Percentiles rank a stretch among this genome's conserved stretches.
phyloP scores from a whole-genome alignment of 2,329 filamentous ascomycete species.

The Exutisphaerella laricina region DNA sequence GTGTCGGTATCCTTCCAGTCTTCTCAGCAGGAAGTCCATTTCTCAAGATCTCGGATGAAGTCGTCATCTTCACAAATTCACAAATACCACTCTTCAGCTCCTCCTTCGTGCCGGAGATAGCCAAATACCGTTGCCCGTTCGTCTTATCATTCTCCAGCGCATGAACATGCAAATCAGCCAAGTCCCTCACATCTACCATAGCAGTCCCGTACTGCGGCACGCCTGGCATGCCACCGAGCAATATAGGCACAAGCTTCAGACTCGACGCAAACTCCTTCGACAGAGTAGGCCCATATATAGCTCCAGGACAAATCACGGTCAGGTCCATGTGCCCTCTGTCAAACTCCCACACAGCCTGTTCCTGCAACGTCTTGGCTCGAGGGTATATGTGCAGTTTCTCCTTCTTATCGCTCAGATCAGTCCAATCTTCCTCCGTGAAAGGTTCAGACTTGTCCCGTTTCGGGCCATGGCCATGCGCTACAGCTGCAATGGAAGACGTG shows the following conservation, averaged over 20 bases:
- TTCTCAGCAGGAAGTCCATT: conserved; percentile 13
- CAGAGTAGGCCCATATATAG: conserved; percentile 16
- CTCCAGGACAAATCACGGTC: conserved; percentile 10
- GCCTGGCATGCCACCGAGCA: conserved; percentile 32
- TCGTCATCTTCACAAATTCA: conserved; percentile 16
- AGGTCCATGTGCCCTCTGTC: conserved; percentile 10
- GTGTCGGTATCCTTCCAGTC: conserved; percentile 16
- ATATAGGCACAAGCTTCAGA: conserved; percentile 23
- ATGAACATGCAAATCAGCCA: conserved; percentile 30
- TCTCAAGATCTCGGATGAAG: conserved; percentile 12
- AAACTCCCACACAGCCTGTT: conserved; percentile 16
- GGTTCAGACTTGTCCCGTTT: conserved; percentile 11
- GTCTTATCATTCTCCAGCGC: conserved; percentile 28
- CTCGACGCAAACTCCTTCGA: conserved; percentile 22
- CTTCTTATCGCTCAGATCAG: conserved; percentile 14
- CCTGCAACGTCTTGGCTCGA: conserved; percentile 17
- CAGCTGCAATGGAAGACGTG: conserved; percentile 15
- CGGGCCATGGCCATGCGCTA: conserved; percentile 17
- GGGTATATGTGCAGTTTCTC: conserved; percentile 19
- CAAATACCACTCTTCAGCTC: conserved; percentile 6
- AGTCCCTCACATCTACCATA: conserved; percentile 33
- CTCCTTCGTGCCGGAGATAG: not conserved
- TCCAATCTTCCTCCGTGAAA: conserved; percentile 18
- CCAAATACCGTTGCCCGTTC: conserved; percentile 22
- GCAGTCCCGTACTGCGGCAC: conserved; percentile 26